Evolutionary conservation across 257 asterid species (phyloP).

Genomic region (Anisodus tanguticus): DNA sequence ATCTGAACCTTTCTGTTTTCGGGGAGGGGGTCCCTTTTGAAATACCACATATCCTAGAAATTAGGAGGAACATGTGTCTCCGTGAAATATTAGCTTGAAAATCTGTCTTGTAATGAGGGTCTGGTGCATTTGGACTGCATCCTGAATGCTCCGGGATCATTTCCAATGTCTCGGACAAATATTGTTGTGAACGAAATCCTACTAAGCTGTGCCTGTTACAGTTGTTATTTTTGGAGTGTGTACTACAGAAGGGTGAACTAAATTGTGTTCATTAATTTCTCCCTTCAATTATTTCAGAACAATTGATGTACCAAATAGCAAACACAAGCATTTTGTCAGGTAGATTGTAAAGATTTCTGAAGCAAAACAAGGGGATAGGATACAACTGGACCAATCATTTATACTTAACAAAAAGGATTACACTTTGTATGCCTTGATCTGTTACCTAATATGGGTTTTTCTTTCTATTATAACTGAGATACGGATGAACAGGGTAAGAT

Average conservation of each 20-base stretch:
- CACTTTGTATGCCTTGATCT: too few species aligned
- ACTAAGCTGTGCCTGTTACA: not conserved
- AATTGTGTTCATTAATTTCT: not conserved
- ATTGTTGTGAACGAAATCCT: not conserved
- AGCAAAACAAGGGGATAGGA: not conserved
- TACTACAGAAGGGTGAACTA: not conserved
- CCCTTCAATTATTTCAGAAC: not conserved
- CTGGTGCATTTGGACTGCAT: not conserved
- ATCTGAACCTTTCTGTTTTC: not conserved
- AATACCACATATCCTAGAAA: not conserved
- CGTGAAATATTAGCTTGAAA: not conserved
- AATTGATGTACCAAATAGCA: not conserved
- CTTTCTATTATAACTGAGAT: too few species aligned
- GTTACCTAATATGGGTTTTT: too few species aligned
- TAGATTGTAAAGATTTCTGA: not conserved
- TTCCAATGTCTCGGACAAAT: not conserved
- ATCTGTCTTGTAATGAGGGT: not conserved
- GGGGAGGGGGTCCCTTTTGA: slow-evolving; percentile 32
- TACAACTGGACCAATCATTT: too few species aligned
- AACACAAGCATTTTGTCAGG: not conserved
- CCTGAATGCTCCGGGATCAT: not conserved
- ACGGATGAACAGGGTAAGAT: too few species aligned
- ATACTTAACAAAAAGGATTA: too few species aligned
- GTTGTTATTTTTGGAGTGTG: not conserved
- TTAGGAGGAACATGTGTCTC: not conserved